Base-by-base conservation (phyloP, 1,284 basidiomycete species). In the Rhizopogon hawkerae region DNA sequence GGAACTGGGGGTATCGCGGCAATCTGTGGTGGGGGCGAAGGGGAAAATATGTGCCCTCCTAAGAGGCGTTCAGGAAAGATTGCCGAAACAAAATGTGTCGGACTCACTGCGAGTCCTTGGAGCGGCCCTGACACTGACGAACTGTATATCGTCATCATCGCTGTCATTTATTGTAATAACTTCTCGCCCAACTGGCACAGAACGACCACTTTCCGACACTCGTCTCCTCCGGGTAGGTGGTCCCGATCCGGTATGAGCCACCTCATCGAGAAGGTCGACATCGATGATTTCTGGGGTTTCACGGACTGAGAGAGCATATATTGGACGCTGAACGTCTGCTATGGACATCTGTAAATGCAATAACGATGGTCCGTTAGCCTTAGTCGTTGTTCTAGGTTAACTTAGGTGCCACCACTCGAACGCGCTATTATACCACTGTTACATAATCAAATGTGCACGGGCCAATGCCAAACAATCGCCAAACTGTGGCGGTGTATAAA, bases 161-260 rank as follows among this genome's bases (percentile, higher is more conserved):
- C 67, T 70, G 54, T 76, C 74, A 8, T 67, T 51, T 33, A 77
- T 48, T 39, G 70, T 60, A 16, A 69, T 68, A 38, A 68, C 52
- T 18, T 64, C 61, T 21, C 39, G 49, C 0, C 48, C 34, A 13
- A 56, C 55, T 14, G 53, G 11, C 23, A 50, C 47, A 14, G 57
- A 52, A 18, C 56, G 51, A 44, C 49, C 56, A 38, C 56, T 53
- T 33, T 58, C 57, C 43, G 46, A 50, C 34, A 62, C 11, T 29
- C 58, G 57, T 44, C 65, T 55, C 47, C 66, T 60, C 52, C 62
- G 69, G 23, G 38, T 52, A 7, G 68, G 57, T 26, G 44, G 64
- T 16, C 52, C 38, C 9, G 61, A 56, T 21, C 47, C 57, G 24
- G 52, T 48, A 13, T 48, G 53, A 34, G 54, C 52, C 11, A 68